phyloP scores from a whole-genome alignment of 257 asterid species.

The Salvia hispanica region DNA sequence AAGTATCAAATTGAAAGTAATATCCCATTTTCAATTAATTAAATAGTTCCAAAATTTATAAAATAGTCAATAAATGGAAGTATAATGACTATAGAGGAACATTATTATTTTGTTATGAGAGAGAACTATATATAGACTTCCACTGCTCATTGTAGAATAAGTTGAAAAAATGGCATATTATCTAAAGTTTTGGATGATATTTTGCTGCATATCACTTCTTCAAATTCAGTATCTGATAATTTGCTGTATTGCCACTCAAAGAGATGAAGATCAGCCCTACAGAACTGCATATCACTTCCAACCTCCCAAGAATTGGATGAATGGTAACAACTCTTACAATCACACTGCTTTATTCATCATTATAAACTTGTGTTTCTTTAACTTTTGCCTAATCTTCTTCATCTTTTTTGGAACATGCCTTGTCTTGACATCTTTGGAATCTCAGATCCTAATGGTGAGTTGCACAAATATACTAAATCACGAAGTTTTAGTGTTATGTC shows the following conservation, averaged over 20 bases:
- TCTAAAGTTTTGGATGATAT: constrained; percentile 20
- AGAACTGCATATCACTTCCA: constrained; percentile 67
- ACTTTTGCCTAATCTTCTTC: not conserved
- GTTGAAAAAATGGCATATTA: constrained; percentile 19
- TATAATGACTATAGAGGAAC: no score
- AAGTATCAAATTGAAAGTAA: no score
- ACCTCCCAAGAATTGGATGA: constrained; percentile 62
- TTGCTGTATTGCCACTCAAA: not conserved
- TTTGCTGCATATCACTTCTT: constrained; percentile 21
- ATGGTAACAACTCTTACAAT: constrained; percentile 30
- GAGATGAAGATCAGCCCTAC: constrained; percentile 32
- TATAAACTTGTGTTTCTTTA: not conserved
- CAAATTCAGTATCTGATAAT: not conserved
- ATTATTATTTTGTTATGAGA: no score
- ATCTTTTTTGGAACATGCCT: not conserved
- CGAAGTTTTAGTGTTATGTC: no score
- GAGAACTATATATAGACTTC: not conserved
- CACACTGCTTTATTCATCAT: constrained; percentile 1
- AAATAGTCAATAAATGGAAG: no score
- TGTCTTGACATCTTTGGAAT: constrained; percentile 18
- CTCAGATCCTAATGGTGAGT: constrained; percentile 45
- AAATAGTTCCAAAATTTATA: no score
- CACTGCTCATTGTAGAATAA: constrained; percentile 6
- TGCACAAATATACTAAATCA: not conserved
- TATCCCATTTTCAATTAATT: no score